Conservation (phyloP, 1,284 basidiomycete genomes). For the Meripilus lineatus region DNA sequence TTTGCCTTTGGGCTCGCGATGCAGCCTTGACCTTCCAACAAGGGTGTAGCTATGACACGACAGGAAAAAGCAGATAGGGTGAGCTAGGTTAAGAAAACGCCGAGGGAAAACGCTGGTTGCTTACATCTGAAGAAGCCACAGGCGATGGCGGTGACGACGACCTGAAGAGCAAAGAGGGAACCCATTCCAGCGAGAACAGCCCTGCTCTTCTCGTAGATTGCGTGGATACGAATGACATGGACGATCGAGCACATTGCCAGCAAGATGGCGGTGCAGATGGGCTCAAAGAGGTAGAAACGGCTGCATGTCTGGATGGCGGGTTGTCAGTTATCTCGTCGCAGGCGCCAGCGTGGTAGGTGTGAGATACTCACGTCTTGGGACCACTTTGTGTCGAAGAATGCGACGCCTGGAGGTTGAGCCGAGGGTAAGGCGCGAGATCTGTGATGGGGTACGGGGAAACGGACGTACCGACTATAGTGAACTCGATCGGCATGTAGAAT, state of each 20-base stretch:
- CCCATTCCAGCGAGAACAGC: slow-evolving; percentile 51
- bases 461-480: slow-evolving; percentile 62
- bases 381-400: slow-evolving; percentile 75
- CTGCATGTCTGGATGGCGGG: slow-evolving; percentile 43
- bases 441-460: not conserved
- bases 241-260: slow-evolving; percentile 66
- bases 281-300: slow-evolving; percentile 77
- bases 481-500: slow-evolving; percentile 72
- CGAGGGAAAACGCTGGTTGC: slow-evolving; percentile 13
- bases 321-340: slow-evolving; percentile 6
- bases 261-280: slow-evolving; percentile 74
- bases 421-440: slow-evolving; percentile 1
- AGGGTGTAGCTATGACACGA: slow-evolving; percentile 59
- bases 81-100: slow-evolving; percentile 4
- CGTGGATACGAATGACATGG: slow-evolving; percentile 70
- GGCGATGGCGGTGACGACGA: slow-evolving; percentile 62
- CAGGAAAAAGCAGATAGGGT: not conserved
- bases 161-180: slow-evolving; percentile 55
- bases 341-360: not conserved
- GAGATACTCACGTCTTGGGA: slow-evolving; percentile 39
- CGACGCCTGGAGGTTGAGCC: slow-evolving; percentile 53
- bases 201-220: slow-evolving; percentile 65
- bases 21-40: slow-evolving; percentile 68
- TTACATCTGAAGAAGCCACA: slow-evolving; percentile 73
- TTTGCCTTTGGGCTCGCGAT: slow-evolving; percentile 72